Conservation (phyloP, 2,329 filamentous ascomycete genomes). For the Fusarium veterinarium region DNA sequence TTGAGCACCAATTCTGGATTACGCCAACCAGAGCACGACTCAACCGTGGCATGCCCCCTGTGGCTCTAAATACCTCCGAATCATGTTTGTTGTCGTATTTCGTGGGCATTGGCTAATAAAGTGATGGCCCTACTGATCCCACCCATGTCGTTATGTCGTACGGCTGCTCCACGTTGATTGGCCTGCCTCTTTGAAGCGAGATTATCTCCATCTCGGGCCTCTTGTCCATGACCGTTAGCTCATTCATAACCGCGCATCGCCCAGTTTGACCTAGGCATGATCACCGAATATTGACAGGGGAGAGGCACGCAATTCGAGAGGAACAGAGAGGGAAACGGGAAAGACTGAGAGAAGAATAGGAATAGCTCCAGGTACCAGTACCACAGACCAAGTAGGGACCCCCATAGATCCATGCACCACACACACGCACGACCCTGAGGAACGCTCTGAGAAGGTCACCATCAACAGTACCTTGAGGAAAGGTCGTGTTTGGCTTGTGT, state of each 20-base stretch:
- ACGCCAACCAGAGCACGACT: constrained; percentile 14
- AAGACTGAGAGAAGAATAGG: constrained; percentile 7
- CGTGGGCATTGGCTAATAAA: constrained; percentile 29
- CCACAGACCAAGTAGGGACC: constrained; percentile 9
- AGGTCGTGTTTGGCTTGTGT: constrained; percentile 16
- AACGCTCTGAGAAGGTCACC: constrained; percentile 25
- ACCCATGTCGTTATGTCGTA: constrained; percentile 41
- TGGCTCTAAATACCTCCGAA: constrained; percentile 27
- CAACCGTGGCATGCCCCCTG: not conserved
- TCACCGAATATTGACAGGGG: constrained; percentile 17
- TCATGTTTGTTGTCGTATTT: constrained; percentile 41
- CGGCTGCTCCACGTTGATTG: constrained; percentile 40
- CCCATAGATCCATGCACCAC: constrained; percentile 24
- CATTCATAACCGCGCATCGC: constrained; percentile 35
- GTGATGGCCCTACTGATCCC: constrained; percentile 13
- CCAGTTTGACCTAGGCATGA: constrained; percentile 30
- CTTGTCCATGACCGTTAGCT: constrained; percentile 29
- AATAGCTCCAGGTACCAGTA: constrained; percentile 12
- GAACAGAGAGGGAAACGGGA: not conserved
- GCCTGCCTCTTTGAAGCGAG: constrained; percentile 38
- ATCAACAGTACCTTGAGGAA: constrained; percentile 12
- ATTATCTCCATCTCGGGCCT: constrained; percentile 46
- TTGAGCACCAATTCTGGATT: not conserved
- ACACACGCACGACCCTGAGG: constrained; percentile 9
- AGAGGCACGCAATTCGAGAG: not conserved